phyloP scores from a whole-genome alignment of 768 basidiomycete species.

The Suillus occidentalis region DNA sequence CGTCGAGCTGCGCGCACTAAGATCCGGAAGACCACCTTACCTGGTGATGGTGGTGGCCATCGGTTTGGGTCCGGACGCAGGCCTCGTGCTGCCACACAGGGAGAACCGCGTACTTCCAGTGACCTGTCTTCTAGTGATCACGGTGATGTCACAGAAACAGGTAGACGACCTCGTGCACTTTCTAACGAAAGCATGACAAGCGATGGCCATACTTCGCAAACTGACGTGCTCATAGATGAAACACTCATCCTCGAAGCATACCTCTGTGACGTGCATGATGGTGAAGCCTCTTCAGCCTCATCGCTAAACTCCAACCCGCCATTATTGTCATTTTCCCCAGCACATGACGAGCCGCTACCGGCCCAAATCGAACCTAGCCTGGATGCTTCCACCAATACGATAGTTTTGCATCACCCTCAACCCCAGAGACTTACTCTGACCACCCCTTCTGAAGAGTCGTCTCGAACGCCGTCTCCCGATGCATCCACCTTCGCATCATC shows the following conservation, averaged over 20 bases:
- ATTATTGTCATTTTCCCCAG: slow-evolving; percentile 22
- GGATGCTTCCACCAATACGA: slow-evolving; percentile 35
- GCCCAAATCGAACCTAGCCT: slow-evolving; percentile 27
- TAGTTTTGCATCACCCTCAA: slow-evolving; percentile 63
- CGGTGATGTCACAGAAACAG: slow-evolving; percentile 45
- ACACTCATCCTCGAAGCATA: slow-evolving; percentile 85
- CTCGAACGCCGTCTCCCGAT: slow-evolving; percentile 64
- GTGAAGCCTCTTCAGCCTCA: slow-evolving; percentile 22
- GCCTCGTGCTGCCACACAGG: slow-evolving; percentile 27
- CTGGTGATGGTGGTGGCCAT: slow-evolving; percentile 80
- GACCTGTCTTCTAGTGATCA: slow-evolving; percentile 63
- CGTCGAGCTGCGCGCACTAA: slow-evolving; percentile 92
- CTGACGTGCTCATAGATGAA: slow-evolving; percentile 82
- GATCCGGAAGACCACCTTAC: slow-evolving; percentile 82
- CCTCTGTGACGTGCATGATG: slow-evolving; percentile 55
- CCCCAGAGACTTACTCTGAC: slow-evolving; percentile 50
- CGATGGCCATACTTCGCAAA: slow-evolving; percentile 46
- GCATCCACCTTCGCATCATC: slow-evolving; percentile 24
- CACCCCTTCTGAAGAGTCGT: slow-evolving; percentile 34
- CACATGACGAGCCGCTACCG: slow-evolving; percentile 17
- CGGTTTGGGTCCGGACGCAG: slow-evolving; percentile 59
- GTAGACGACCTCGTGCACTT: slow-evolving; percentile 35
- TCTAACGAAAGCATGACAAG: slow-evolving; percentile 40
- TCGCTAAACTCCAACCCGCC: slow-evolving; percentile 21
- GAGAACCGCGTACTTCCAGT: slow-evolving; percentile 61